Percentiles rank a stretch among this genome's conserved stretches.
Evolutionary conservation across 331 rosid genomes (phyloP).

Genomic region (Pyracantha coccinea): DNA sequence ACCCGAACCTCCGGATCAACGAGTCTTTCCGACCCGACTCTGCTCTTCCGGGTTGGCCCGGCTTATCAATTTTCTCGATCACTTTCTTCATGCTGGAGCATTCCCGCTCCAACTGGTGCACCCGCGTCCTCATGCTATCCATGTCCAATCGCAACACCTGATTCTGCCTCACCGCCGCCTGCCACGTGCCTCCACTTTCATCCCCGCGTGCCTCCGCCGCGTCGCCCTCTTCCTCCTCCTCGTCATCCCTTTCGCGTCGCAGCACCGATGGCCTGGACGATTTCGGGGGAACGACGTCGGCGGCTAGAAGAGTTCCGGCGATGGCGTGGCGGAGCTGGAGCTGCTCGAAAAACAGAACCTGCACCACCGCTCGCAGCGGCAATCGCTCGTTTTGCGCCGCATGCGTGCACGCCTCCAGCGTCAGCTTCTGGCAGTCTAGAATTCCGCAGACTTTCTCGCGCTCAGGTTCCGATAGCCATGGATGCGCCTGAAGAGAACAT

Average conservation of each 20-base stretch:
- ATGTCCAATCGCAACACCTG: constrained; percentile 93
- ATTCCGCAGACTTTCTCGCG: constrained; percentile 74
- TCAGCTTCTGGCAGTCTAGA: constrained; percentile 73
- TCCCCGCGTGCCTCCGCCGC: constrained; percentile 7
- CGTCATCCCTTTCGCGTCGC: constrained; percentile 22
- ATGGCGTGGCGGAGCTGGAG: constrained; percentile 95
- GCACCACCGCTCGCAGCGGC: constrained; percentile 86
- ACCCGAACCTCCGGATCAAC: constrained; percentile 59
- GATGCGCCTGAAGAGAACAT: constrained; percentile 59
- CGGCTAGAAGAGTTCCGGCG: constrained; percentile 66
- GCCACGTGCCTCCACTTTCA: constrained; percentile 43
- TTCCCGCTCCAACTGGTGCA: constrained; percentile 86
- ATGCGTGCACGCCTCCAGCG: constrained; percentile 96
- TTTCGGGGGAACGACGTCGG: constrained; percentile 32
- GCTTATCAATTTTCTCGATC: constrained; percentile 54
- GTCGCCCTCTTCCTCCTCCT: constrained; percentile 13
- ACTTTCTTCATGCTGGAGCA: constrained; percentile 84
- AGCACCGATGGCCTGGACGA: constrained; percentile 34
- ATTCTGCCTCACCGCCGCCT: constrained; percentile 76
- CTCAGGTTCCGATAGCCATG: constrained; percentile 59
- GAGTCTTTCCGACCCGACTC: constrained; percentile 40
- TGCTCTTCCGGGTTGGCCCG: constrained; percentile 6
- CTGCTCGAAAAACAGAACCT: constrained; percentile 93
- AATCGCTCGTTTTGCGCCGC: constrained; percentile 98
- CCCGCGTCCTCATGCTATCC: constrained; percentile 99